Conservation (phyloP, 805 yeast genomes). For the Candida gorgasii region DNA sequence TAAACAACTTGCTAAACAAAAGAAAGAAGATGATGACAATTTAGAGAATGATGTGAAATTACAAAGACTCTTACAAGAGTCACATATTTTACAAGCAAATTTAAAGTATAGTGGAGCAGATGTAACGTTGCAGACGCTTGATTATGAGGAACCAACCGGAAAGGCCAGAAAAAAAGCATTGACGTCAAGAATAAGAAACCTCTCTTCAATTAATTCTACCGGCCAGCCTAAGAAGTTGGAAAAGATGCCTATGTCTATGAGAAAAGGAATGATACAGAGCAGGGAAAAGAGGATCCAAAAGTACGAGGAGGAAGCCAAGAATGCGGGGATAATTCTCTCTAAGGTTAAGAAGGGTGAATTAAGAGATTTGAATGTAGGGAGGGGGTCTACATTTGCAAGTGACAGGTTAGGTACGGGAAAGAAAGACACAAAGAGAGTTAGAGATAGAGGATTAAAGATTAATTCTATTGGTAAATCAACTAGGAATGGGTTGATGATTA, state of each 20-base stretch:
- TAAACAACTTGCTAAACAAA: constrained; percentile 35
- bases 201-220: constrained; percentile 44
- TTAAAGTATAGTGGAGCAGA: constrained; percentile 64
- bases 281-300: constrained; percentile 52
- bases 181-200: constrained; percentile 53
- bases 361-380: constrained; percentile 55
- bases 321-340: constrained; percentile 88
- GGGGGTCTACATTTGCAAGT: constrained; percentile 51
- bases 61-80: constrained; percentile 68
- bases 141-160: constrained; percentile 65
- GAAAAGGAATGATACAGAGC: constrained; percentile 77
- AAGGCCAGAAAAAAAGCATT: constrained; percentile 66
- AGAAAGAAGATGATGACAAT: constrained; percentile 49
- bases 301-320: constrained; percentile 75
- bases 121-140: constrained; percentile 60
- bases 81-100: constrained; percentile 57
- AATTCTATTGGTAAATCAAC: constrained; percentile 76
- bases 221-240: constrained; percentile 54
- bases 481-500: constrained; percentile 72
- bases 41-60: constrained; percentile 70
- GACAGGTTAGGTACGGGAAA: constrained; percentile 52
- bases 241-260: constrained; percentile 84
- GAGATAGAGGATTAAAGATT: constrained; percentile 81
- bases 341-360: constrained; percentile 67
- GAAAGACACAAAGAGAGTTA: constrained; percentile 38